These are phyloP conservation scores for Fusarium sp. DNA, from an alignment of 2,329 filamentous ascomycete species.

Conservation along the genomic window DNA sequence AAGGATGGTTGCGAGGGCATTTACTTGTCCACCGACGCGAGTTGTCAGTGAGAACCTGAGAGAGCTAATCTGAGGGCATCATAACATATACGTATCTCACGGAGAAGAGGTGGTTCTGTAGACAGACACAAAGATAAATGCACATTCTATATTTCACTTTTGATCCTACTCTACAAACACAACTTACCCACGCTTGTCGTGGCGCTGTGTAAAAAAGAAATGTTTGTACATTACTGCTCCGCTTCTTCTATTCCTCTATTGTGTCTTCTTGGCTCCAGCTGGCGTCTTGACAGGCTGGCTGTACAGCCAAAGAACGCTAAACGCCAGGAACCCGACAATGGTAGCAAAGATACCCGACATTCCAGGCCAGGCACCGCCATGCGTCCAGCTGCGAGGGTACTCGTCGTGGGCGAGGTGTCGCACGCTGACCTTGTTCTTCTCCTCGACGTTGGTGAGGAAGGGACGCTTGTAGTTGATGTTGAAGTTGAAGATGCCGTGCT, in stretches of 20 bases:
- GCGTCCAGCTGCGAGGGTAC: slow-evolving; percentile 89
- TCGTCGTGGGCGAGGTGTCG: slow-evolving; percentile 98
- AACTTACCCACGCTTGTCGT: slow-evolving; percentile 17
- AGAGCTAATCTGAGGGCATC: slow-evolving; percentile 66
- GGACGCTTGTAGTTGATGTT: slow-evolving; percentile 96
- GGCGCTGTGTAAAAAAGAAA: slow-evolving; percentile 21
- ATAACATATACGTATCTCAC: slow-evolving; percentile 31
- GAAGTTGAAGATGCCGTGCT: slow-evolving; percentile 99
- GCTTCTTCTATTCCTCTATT: slow-evolving; percentile 48
- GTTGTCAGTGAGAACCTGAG: slow-evolving; percentile 64
- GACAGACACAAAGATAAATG: slow-evolving; percentile 26
- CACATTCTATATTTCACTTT: slow-evolving; percentile 40
- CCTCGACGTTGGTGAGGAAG: slow-evolving; percentile 87
- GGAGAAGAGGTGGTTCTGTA: not conserved
- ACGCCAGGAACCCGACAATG: slow-evolving; percentile 82
- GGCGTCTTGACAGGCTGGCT: slow-evolving; percentile 57
- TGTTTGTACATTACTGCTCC: slow-evolving; percentile 27
- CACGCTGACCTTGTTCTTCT: slow-evolving; percentile 94
- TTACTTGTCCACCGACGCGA: slow-evolving; percentile 40
- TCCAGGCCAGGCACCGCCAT: slow-evolving; percentile 94
- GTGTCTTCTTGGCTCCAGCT: slow-evolving; percentile 56
- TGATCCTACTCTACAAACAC: slow-evolving; percentile 33
- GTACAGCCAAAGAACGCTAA: slow-evolving; percentile 89
- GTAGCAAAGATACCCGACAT: slow-evolving; percentile 88
- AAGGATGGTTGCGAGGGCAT: slow-evolving; percentile 14